A percentile compares a stretch with the other conserved stretches of the same genome.
These are phyloP conservation scores for Golubevia pallescens DNA, from an alignment of 1,284 basidiomycete genomes.

Conservation along the genomic window DNA sequence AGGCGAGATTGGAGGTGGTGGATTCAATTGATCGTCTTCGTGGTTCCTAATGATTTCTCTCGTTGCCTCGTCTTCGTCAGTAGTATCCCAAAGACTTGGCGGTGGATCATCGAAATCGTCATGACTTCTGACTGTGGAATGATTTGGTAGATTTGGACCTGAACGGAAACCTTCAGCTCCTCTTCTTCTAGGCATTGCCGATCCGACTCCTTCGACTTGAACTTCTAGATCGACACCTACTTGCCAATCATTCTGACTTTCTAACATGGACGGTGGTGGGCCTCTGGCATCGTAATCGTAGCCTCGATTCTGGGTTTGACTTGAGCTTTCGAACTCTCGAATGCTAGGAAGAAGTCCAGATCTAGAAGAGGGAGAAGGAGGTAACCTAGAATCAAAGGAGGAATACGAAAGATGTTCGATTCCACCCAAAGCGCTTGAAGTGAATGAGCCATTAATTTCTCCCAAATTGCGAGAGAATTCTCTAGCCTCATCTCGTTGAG, in stretches of 20 bases:
- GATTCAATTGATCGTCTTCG: background rate
- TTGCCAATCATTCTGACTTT: constrained; percentile 41
- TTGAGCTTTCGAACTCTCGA: background rate
- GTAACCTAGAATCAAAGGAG: background rate
- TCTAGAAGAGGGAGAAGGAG: background rate
- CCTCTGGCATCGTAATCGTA: constrained; percentile 10
- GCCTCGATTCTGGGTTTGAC: constrained; percentile 1
- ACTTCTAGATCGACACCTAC: constrained; percentile 26
- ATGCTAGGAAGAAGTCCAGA: background rate
- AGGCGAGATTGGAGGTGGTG: background rate
- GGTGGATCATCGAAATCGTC: background rate
- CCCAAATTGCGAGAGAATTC: constrained; percentile 5
- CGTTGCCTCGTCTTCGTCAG: background rate
- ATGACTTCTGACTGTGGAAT: background rate
- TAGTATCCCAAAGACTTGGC: background rate
- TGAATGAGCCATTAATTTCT: no score
- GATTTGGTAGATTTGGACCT: no score
- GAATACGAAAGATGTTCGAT: background rate
- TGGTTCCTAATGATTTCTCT: background rate
- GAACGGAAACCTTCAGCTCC: background rate
- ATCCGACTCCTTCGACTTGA: constrained; percentile 46
- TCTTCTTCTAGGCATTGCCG: constrained; percentile 27
- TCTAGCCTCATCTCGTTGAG: constrained; percentile 19
- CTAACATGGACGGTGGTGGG: constrained; percentile 37
- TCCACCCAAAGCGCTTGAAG: constrained; percentile 4